Base-by-base conservation (phyloP, 805 yeast species). In the Jamesozyma spencerorum region DNA sequence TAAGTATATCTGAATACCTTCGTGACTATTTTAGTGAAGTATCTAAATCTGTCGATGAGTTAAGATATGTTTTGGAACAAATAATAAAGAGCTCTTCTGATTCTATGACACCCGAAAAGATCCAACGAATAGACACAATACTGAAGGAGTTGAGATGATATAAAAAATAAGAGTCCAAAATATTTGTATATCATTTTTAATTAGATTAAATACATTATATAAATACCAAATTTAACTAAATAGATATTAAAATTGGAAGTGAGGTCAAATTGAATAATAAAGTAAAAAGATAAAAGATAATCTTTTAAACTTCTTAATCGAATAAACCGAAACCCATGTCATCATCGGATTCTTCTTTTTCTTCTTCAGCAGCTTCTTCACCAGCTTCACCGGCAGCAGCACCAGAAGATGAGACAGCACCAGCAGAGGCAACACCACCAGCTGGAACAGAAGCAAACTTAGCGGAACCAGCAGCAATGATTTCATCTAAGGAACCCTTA, bases 291-390 rank as follows among this genome's bases (percentile, higher is more conserved):
- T n/a, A 22, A 24, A 31, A 14, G 37, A 14, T 13, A 26, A 31
- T 39, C 12, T 13, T 81, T 34, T 34, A 34, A 32, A 11, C 31
- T 43, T 68, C 56, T 73, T 82, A 84, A 71, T 83, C 94, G 75
- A 84, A 84, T 72, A 84, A 77, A 74, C 92, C 92, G 80, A 83
- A 79, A 60, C 92, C 94, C 92, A 84, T 81, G 72, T 82, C 94
- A 62, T 79, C 87, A 65, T 79, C 86, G 51, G 81, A 76, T 69
- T 77, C 84, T 58, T 69, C 80, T 49, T 59, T 75, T 38, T 70
- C 82, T 54, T 72, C 79, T 53, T 68, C 83, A 52, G 69, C 82
- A 49, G 70, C 86, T 47, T 58, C 77, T 33, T 54, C 72, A 42
- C 60, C 73, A 44, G 62, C 72, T 43, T 61, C 71, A 44, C 60